Evolutionary conservation across 2,329 filamentous ascomycete species (phyloP), one percentile per base, ranked within the genome.

Genomic region (Venturia aucupariae): DNA sequence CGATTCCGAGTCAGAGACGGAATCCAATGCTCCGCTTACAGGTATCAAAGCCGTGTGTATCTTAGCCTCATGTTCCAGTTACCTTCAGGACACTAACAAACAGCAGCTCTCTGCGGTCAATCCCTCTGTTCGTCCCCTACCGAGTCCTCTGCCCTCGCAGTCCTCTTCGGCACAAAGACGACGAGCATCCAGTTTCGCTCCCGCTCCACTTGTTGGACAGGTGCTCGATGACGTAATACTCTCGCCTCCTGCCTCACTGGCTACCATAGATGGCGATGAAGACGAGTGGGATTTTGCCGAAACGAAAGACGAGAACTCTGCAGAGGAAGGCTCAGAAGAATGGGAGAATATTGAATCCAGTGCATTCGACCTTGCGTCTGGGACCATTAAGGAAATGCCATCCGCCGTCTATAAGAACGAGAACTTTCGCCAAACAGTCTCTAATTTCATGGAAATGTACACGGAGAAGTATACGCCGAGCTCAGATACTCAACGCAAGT

Each of bases 331-430:
- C 13, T 57, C 51, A 6, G 60, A 62, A n/a, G 60, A 54, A 6
- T 62, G 60, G 60, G 60, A 62, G 42, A 35, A 30, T 7, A 48
- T 62, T 19, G 60, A 62, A 6, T 38, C 39, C 38, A 17, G 22
- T 5, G 24, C n/a, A 11, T 35, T 51, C 30, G 59, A 61, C 24
- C 38, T 30, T 30, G 38, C 22, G 19, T 42, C 35, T 6, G 35
- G 35, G 7, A 46, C 38, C 17, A 30, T 42, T 15, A 27, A 41
- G 38, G 35, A 17, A 5, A 61, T 61, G 17, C 59, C 59, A 17
- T 38, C 42, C 8, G 60, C 32, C 17, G 42, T 62, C 30, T 62
- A 35, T 22, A 2, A 48, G 39, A 22, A 62, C 41, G 39, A 42
- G 13, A 46, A 17, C 30, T 44, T 62, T 19, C 60, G 60, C 39